Conservation (phyloP, 2,329 filamentous ascomycete genomes). For the Neonectria hederae region DNA sequence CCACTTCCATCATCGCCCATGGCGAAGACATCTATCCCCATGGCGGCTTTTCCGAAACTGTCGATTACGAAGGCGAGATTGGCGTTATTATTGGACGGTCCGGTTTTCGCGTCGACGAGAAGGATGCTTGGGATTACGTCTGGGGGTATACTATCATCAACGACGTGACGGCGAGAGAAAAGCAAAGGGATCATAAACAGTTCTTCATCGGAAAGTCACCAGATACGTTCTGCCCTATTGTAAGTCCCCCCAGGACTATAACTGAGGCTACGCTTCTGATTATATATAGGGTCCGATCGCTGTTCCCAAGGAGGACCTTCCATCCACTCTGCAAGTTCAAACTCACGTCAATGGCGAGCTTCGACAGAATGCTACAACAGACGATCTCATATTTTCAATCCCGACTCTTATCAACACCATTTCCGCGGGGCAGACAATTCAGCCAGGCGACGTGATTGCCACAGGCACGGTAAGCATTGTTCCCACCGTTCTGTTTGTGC, state of each 20-base stretch:
- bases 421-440: slow-evolving; percentile 54
- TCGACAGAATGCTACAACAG: slow-evolving; percentile 55
- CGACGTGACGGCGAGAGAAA: slow-evolving; percentile 61
- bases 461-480: slow-evolving; percentile 49
- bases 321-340: slow-evolving; percentile 51
- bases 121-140: slow-evolving; percentile 59
- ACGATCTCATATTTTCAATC: slow-evolving; percentile 58
- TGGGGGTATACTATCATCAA: slow-evolving; percentile 68
- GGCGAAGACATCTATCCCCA: slow-evolving; percentile 58
- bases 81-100: slow-evolving; percentile 64
- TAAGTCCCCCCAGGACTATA: slow-evolving; percentile 27
- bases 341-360: slow-evolving; percentile 58
- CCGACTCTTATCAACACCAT: slow-evolving; percentile 53
- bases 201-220: slow-evolving; percentile 67
- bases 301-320: slow-evolving; percentile 56
- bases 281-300: slow-evolving; percentile 56
- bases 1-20: slow-evolving; percentile 61
- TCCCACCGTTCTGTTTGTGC: neutral
- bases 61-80: slow-evolving; percentile 67
- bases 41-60: slow-evolving; percentile 56
- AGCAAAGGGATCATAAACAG: slow-evolving; percentile 66
- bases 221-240: slow-evolving; percentile 66
- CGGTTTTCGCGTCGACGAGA: slow-evolving; percentile 54
- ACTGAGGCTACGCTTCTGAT: neutral
- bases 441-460: slow-evolving; percentile 57